Evolutionary conservation across 306 rosid genomes (phyloP).

Genomic region (Parietaria judaica): DNA sequence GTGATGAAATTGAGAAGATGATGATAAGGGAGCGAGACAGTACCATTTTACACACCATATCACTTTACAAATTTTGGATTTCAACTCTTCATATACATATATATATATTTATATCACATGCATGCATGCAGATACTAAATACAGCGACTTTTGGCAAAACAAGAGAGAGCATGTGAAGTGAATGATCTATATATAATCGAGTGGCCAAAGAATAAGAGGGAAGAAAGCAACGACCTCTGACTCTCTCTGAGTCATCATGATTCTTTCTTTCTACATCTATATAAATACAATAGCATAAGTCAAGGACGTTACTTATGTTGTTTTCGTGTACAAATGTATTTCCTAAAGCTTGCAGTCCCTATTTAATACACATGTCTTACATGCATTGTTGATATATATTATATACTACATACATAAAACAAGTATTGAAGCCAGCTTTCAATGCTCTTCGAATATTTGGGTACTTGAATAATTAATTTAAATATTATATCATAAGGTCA

Average conservation of each 20-base stretch:
- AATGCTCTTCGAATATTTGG: conserved; percentile 16
- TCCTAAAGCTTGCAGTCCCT: background rate
- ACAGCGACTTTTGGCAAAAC: background rate
- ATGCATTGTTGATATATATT: no score
- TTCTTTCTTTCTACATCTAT: no score
- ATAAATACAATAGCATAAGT: background rate
- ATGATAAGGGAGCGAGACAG: conserved; percentile 17
- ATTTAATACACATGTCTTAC: background rate
- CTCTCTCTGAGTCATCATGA: background rate
- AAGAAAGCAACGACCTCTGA: background rate
- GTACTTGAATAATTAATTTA: conserved; percentile 11
- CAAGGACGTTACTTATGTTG: background rate
- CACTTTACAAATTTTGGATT: background rate
- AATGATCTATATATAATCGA: background rate
- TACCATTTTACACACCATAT: background rate
- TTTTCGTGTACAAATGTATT: background rate
- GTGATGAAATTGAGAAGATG: conserved; percentile 37
- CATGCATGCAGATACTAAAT: no score
- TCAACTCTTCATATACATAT: conserved; percentile 4
- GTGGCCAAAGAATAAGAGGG: background rate
- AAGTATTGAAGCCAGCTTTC: conserved; percentile 6
- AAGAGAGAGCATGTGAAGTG: background rate
- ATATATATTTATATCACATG: background rate
- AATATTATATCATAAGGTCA: background rate
- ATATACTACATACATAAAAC: background rate